Percentiles rank a stretch among this genome's conserved stretches.
Evolutionary conservation across 192 early-diverging fungal genomes (phyloP).

Genomic region (Allomyces arbusculus): DNA sequence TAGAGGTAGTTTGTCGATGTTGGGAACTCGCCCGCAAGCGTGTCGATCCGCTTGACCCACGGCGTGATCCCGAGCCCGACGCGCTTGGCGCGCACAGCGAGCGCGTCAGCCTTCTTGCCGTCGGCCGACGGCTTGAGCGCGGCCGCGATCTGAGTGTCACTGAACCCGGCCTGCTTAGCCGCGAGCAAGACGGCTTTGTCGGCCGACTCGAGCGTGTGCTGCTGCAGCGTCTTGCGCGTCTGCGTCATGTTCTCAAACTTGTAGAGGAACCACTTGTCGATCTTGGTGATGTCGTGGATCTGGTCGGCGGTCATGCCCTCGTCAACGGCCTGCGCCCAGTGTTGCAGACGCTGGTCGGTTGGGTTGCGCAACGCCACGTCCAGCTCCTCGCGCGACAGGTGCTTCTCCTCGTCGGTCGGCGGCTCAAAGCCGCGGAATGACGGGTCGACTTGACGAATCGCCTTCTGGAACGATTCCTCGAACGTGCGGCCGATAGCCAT

Average conservation of each 20-base stretch:
- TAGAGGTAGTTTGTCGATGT: slow-evolving; percentile 91
- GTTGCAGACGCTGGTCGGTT: slow-evolving; percentile 49
- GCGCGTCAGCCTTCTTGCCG: background rate
- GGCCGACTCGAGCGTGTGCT: slow-evolving; percentile 30
- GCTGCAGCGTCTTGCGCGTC: slow-evolving; percentile 24
- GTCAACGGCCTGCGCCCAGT: slow-evolving; percentile 41
- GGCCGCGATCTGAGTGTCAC: slow-evolving; percentile 66
- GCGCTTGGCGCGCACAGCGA: slow-evolving; percentile 45
- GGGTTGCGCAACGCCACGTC: slow-evolving; percentile 43
- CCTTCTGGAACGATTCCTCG: slow-evolving; percentile 89
- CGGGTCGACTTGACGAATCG: slow-evolving; percentile 80
- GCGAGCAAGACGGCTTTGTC: slow-evolving; percentile 29
- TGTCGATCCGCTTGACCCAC: slow-evolving; percentile 87
- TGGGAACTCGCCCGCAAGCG: slow-evolving; percentile 89
- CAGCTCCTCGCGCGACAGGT: slow-evolving; percentile 25
- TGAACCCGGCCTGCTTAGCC: slow-evolving; percentile 78
- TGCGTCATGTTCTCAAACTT: slow-evolving; percentile 66
- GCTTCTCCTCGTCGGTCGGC: slow-evolving; percentile 18
- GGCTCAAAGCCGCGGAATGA: slow-evolving; percentile 69
- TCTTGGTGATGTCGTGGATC: slow-evolving; percentile 61
- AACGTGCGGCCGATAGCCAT: slow-evolving; percentile 97
- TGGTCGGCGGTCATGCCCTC: slow-evolving; percentile 51
- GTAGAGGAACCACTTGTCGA: slow-evolving; percentile 80
- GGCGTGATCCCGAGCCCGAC: slow-evolving; percentile 57
- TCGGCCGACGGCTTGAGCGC: slow-evolving; percentile 32